phyloP scores from a whole-genome alignment of 2,329 filamentous ascomycete genomes.

The Tothia fuscella region DNA sequence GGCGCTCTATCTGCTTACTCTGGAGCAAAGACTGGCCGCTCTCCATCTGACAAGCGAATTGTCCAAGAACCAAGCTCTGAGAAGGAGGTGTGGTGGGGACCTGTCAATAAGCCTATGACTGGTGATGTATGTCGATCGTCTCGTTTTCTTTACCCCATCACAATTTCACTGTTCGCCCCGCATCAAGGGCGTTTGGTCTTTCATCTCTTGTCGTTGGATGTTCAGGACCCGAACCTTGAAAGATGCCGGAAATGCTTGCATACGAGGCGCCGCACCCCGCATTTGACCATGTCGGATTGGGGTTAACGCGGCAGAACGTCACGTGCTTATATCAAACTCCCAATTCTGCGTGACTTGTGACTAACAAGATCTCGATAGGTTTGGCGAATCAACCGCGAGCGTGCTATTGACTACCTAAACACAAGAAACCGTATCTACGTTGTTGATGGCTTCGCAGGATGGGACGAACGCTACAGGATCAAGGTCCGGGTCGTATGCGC shows the following conservation, averaged over 20 bases:
- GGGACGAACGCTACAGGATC: conserved; percentile 98
- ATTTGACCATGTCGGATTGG: not conserved
- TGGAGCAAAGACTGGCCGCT: conserved; percentile 93
- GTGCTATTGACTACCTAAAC: conserved; percentile 98
- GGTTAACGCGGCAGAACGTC: conserved; percentile 1
- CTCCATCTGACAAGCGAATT: conserved; percentile 92
- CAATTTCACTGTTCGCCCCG: not conserved
- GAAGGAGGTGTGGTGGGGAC: conserved; percentile 96
- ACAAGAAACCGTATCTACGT: conserved; percentile 98
- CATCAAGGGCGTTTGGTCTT: conserved; percentile 3
- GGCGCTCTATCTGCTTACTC: conserved; percentile 96
- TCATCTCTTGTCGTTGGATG: too few relatives aligned
- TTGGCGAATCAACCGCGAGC: conserved; percentile 99
- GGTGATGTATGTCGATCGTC: conserved; percentile 62
- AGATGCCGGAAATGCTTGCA: too few relatives aligned
- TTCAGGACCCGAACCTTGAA: too few relatives aligned
- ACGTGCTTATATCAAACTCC: not conserved
- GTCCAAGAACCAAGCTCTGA: conserved; percentile 84
- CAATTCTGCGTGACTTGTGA: conserved; percentile 16
- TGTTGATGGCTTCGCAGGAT: conserved; percentile 91
- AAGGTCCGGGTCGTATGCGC: conserved; percentile 96
- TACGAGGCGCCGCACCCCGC: conserved; percentile 9
- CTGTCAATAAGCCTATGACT: conserved; percentile 98
- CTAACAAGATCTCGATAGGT: conserved; percentile 46
- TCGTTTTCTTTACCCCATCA: not conserved